Conservation (phyloP, 768 basidiomycete genomes). For the Podaxis carcinomalis region DNA sequence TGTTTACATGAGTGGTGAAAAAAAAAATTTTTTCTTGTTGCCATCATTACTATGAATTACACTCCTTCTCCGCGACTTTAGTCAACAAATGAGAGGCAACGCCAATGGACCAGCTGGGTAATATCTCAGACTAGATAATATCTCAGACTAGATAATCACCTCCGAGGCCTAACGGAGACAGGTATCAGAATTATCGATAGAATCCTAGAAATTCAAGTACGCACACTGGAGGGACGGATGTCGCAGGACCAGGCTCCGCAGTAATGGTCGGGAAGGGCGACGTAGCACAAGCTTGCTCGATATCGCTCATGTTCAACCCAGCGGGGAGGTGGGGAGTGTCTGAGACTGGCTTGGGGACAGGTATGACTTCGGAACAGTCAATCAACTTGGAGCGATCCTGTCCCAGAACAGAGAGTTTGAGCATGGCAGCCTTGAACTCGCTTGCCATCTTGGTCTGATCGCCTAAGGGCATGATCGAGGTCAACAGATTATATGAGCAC, state of each 20-base stretch:
- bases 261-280: conserved; percentile 27
- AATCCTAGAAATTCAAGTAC: background rate
- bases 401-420: conserved; percentile 38
- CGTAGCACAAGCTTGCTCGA: conserved; percentile 30
- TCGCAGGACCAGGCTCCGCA: background rate
- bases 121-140: background rate
- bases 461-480: conserved; percentile 12
- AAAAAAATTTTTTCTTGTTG: background rate
- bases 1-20: background rate
- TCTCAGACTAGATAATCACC: background rate
- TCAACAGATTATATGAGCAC: background rate
- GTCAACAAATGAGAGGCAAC: background rate
- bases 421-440: conserved; percentile 38
- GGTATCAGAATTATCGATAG: background rate
- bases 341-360: conserved; percentile 24
- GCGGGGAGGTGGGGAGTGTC: conserved; percentile 28
- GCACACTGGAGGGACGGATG: conserved; percentile 4
- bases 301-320: conserved; percentile 21
- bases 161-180: background rate
- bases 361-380: conserved; percentile 44
- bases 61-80: background rate
- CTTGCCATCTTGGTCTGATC: conserved; percentile 29
- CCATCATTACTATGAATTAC: background rate
- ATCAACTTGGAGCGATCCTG: conserved; percentile 30
- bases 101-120: background rate